A percentile compares a stretch with the other conserved stretches of the same genome.
phyloP scores from a whole-genome alignment of 2,329 filamentous ascomycete genomes.

The Fusarium falciforme region DNA sequence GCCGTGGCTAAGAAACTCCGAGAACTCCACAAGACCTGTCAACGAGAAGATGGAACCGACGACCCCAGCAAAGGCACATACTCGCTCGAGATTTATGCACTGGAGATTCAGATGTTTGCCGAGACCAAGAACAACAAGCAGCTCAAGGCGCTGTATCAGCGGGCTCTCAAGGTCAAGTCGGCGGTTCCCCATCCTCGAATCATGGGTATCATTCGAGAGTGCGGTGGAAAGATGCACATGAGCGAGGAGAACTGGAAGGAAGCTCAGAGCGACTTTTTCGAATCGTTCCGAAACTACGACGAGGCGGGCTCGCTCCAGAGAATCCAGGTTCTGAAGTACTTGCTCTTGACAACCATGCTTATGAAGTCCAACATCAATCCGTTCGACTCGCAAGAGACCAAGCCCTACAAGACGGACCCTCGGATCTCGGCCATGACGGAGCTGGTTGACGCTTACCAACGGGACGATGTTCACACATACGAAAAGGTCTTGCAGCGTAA shows the following conservation, averaged over 20 bases:
- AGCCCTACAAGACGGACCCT: constrained; percentile 95
- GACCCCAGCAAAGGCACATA: constrained; percentile 98
- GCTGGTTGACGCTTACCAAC: constrained; percentile 94
- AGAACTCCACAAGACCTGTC: constrained; percentile 90
- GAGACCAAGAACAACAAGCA: constrained; percentile 98
- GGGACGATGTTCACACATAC: constrained; percentile 92
- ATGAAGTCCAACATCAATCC: constrained; percentile 99
- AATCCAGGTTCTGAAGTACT: constrained; percentile 97
- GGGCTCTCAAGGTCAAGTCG: constrained; percentile 91
- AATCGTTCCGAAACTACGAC: constrained; percentile 98
- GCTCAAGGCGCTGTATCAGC: constrained; percentile 91
- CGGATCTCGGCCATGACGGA: constrained; percentile 98
- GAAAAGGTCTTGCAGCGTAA: constrained; percentile 89
- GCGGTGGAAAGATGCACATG: constrained; percentile 99
- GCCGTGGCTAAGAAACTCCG: constrained; percentile 84
- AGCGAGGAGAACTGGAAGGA: constrained; percentile 99
- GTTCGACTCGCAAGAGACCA: constrained; percentile 98
- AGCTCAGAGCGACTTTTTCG: constrained; percentile 97
- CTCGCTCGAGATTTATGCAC: constrained; percentile 91
- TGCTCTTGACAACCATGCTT: constrained; percentile 96
- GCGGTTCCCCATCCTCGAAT: constrained; percentile 98
- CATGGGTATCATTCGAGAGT: constrained; percentile 98
- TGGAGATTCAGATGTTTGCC: constrained; percentile 99
- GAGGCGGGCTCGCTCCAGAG: constrained; percentile 96
- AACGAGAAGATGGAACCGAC: constrained; percentile 85